phyloP scores from a whole-genome alignment of 306 rosid genomes.

The Ceratonia siliqua region DNA sequence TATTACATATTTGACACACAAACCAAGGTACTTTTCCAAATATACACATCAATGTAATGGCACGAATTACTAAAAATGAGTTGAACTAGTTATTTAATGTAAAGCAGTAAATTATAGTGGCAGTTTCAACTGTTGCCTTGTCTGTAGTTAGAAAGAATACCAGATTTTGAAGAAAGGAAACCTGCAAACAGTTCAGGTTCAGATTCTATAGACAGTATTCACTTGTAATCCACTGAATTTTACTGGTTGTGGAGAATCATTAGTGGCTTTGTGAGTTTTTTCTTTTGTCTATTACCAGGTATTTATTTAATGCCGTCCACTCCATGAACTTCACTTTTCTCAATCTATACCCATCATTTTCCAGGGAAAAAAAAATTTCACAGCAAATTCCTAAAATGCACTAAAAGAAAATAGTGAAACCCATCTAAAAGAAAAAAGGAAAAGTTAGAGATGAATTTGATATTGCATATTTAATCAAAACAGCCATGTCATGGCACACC shows the following conservation, averaged over 20 bases:
- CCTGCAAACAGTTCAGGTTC: background rate
- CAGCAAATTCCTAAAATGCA: background rate
- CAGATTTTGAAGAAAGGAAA: background rate
- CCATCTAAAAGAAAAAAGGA: background rate
- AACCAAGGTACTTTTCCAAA: background rate
- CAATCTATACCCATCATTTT: background rate
- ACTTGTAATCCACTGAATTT: constrained; percentile 15
- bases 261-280: background rate
- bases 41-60: background rate
- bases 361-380: background rate
- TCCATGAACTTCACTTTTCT: background rate
- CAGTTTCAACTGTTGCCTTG: background rate
- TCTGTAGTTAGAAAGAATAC: constrained; percentile 8
- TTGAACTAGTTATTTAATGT: background rate
- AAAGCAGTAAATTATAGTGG: constrained; percentile 10
- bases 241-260: background rate
- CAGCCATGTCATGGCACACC: constrained; percentile 6
- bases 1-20: background rate
- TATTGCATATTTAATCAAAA: constrained; percentile 1
- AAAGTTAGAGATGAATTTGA: background rate
- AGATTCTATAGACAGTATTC: background rate
- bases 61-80: background rate
- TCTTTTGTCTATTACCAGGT: background rate
- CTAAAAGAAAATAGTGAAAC: constrained; percentile 1
- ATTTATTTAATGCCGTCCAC: background rate